Evolutionary conservation across 495 filamentous ascomycete genomes (phyloP).

Genomic region (Monascus purpureus): DNA sequence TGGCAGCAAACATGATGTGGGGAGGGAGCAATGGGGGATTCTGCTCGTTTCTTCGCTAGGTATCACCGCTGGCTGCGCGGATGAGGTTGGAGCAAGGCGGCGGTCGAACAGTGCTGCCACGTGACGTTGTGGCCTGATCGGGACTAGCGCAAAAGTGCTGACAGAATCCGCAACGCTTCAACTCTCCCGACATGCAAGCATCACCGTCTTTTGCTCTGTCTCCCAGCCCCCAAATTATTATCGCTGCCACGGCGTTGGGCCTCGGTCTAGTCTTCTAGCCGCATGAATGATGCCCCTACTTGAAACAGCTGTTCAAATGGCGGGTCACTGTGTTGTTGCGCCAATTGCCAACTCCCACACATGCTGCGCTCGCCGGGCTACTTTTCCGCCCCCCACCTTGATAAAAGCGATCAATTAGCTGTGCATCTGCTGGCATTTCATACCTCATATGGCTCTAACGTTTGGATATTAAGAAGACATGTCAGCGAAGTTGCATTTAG

Average conservation of each 20-base stretch:
- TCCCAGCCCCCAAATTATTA: too few relatives aligned
- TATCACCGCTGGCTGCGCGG: background rate
- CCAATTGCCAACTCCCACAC: constrained; percentile 7
- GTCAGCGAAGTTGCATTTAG: constrained; percentile 18
- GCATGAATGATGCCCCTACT: too few relatives aligned
- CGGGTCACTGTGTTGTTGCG: constrained; percentile 15
- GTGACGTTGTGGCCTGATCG: constrained; percentile 7
- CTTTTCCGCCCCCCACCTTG: too few relatives aligned
- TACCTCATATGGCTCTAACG: constrained; percentile 10
- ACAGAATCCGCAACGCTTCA: background rate
- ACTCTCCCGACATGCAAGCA: too few relatives aligned
- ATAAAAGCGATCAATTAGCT: too few relatives aligned
- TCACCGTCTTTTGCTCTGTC: constrained; percentile 1
- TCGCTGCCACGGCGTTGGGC: too few relatives aligned
- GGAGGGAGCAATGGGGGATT: constrained; percentile 18
- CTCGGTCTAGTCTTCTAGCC: too few relatives aligned
- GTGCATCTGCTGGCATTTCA: constrained; percentile 10
- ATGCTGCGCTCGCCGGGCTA: too few relatives aligned
- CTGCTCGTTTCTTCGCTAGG: constrained; percentile 13
- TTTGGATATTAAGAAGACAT: constrained; percentile 23
- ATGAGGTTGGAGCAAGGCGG: constrained; percentile 9
- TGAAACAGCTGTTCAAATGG: constrained; percentile 4
- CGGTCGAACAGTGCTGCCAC: constrained; percentile 2
- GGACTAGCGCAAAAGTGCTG: constrained; percentile 7
- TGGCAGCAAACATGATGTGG: constrained; percentile 31